Base-by-base conservation (phyloP, 2,329 filamentous ascomycete species). In the Pseudodiploospora longispora region DNA sequence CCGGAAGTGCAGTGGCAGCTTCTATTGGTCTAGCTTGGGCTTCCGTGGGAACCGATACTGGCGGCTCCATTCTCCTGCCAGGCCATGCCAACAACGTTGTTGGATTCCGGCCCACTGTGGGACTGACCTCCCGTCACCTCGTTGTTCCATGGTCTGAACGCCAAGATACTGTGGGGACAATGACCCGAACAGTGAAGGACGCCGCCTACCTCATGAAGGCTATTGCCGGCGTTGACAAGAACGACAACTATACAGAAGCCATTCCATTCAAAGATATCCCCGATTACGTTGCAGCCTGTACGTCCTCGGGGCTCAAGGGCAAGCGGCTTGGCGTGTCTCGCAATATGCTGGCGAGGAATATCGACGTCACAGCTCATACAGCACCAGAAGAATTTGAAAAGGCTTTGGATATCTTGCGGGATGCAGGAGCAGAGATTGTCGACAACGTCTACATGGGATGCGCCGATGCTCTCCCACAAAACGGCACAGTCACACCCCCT, bases 41-140 rank as follows among this genome's bases (percentile, higher is more conserved):
- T 7, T 55, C 73, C 2, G 56, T 85, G 3, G 82, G 81, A 1
- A 79, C 79, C 1, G 82, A 81, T 56, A 54, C 54, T 3, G 41
- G 61, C 66, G 10, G 81, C 12, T 82, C 75, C 12, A 83, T 87
- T 43, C 56, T 84, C 4, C 69, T 68, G 7, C 83, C 83, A 0
- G 56, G 66, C 0, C 54, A 60, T 36, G 41, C 49, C 5, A 83
- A 77, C 63, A 82, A 82, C 45, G 57, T 85, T 4, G 82, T 85
- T 0, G 83, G 82, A 1, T 79, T 87, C 54, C 83, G 82, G 59
- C 80, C 82, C 0, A 82, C 80, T 0, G 76, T 84, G 3, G 83
- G 83, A 0, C 63, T 85, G 2, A 83, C 76, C 1, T 82, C 78
- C 5, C 69, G 78, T 27, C 61, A 74, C 47, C 66, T 83, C 4